A percentile compares a stretch with the other conserved stretches of the same genome.
These are phyloP conservation scores for Effrenium voratum DNA, from an alignment of 73 alveolate species.

Conservation along the genomic window DNA sequence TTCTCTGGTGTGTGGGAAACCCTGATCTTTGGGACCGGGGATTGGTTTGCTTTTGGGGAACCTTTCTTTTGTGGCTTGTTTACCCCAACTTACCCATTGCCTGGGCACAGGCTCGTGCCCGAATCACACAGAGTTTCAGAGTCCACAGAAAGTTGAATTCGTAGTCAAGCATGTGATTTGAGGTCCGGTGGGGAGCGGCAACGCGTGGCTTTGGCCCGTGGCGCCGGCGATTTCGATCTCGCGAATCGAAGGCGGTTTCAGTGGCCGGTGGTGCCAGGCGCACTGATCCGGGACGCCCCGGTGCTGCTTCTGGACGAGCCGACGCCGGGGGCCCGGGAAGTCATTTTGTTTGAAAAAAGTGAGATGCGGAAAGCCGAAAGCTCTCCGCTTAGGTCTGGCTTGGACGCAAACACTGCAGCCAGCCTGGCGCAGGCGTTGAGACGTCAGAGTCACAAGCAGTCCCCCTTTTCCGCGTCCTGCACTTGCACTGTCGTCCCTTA, in stretches of 20 bases:
- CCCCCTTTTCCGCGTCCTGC: not conserved
- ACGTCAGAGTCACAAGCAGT: not conserved
- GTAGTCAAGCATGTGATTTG: not conserved
- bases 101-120: too few relatives aligned
- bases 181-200: slow-evolving; percentile 87
- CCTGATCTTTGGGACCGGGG: not conserved
- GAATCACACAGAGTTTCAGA: too few relatives aligned
- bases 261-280: slow-evolving; percentile 3
- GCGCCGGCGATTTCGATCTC: not conserved
- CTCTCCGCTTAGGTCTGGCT: slow-evolving; percentile 23
- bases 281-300: slow-evolving; percentile 70
- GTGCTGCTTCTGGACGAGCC: slow-evolving; percentile 78
- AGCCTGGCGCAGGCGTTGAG: slow-evolving; percentile 61
- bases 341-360: not conserved
- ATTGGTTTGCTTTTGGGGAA: not conserved
- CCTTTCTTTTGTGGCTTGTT: too few relatives aligned
- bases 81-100: not conserved
- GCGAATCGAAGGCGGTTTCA: not conserved
- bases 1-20: too few relatives aligned
- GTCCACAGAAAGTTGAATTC: too few relatives aligned
- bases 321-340: slow-evolving; percentile 5
- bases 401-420: slow-evolving; percentile 66
- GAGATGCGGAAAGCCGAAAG: not conserved
- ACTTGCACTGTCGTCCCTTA: too few relatives aligned
- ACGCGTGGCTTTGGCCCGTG: slow-evolving; percentile 64